Evolutionary conservation across 2,329 filamentous ascomycete species (phyloP).

Genomic region (Fusarium pseudocircinatum): DNA sequence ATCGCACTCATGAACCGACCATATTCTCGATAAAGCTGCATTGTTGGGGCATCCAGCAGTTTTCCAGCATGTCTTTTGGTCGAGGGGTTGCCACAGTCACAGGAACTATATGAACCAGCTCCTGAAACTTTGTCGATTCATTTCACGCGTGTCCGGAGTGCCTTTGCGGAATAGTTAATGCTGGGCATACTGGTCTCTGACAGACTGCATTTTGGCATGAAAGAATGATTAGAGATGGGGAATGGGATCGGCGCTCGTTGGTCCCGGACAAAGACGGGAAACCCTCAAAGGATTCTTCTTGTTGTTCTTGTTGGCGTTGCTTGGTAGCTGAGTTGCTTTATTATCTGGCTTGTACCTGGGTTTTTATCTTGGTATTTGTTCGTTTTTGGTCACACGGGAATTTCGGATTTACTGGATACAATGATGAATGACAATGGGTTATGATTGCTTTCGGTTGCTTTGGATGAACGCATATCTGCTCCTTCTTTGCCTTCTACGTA

Average conservation of each 20-base stretch:
- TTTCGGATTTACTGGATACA: neutral
- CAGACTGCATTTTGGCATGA: neutral
- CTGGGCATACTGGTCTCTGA: neutral
- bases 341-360: neutral
- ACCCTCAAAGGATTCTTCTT: neutral
- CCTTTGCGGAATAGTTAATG: neutral
- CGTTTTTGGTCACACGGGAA: neutral
- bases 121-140: neutral
- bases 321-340: neutral
- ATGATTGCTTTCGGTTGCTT: constrained; percentile 7
- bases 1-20: constrained; percentile 96
- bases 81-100: neutral
- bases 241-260: constrained; percentile 22
- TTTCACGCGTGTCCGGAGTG: neutral
- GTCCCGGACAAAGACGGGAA: neutral
- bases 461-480: neutral
- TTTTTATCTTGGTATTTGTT: neutral
- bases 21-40: constrained; percentile 71
- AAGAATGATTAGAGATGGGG: neutral
- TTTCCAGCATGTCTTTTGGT: neutral
- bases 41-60: neutral
- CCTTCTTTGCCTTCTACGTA: neutral
- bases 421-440: constrained; percentile 19
- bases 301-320: constrained; percentile 23
- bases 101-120: neutral